Evolutionary conservation across 176 grass and related monocot genomes (phyloP).

Genomic region (Elymus sibiricus): DNA sequence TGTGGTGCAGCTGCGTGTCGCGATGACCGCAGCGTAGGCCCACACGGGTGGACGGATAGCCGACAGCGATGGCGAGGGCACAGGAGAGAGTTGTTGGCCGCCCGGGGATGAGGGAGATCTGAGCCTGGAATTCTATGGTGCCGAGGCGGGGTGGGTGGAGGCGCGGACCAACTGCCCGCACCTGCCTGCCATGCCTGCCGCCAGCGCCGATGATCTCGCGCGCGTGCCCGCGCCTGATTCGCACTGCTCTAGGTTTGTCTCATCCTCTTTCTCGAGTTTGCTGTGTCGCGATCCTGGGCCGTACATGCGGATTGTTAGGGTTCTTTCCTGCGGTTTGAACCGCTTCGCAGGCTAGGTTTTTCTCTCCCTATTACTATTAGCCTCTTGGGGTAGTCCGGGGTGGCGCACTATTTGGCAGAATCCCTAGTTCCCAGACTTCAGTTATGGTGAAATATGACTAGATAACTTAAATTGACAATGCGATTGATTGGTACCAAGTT

Average conservation of each 20-base stretch:
- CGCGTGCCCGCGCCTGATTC: slow-evolving; percentile 64
- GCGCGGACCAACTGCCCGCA: slow-evolving; percentile 79
- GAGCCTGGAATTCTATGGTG: slow-evolving; percentile 46
- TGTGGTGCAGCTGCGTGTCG: no score
- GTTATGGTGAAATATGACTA: background rate
- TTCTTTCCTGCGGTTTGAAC: background rate
- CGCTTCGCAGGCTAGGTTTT: background rate
- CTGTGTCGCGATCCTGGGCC: background rate
- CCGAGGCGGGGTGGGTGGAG: slow-evolving; percentile 71
- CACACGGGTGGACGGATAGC: no score
- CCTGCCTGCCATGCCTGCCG: slow-evolving; percentile 43
- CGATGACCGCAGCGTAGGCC: no score
- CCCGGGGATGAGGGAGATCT: background rate
- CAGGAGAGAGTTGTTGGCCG: no score
- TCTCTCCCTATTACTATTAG: background rate
- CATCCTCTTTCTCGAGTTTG: background rate
- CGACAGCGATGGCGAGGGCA: no score
- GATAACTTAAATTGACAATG: background rate
- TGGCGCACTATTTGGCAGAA: background rate
- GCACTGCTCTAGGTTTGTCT: slow-evolving; percentile 59
- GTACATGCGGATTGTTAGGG: background rate
- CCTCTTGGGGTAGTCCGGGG: background rate
- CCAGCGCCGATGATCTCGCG: slow-evolving; percentile 37
- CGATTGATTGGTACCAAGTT: background rate
- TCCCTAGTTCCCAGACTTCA: background rate